Base-by-base conservation (phyloP, 75 land plant genomes). In the Pinus albicaulis region DNA sequence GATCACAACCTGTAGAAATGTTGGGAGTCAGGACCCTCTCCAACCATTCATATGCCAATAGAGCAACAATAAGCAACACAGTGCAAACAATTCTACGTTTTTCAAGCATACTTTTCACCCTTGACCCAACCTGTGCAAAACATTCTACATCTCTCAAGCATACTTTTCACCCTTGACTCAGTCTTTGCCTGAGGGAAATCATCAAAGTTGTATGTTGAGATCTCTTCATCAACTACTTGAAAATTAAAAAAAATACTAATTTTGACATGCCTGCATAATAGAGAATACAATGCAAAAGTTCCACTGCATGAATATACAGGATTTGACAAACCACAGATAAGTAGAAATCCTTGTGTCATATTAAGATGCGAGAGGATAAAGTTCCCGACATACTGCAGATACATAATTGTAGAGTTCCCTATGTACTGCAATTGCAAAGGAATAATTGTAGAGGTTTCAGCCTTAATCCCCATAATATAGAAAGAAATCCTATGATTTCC, bases 191-290 rank as follows among this genome's bases (percentile, higher is more conserved):
- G 10, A 17, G 25, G 16, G 24, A 77, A 56, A 22, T 48, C 71
- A 36, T 76, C 85, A n/a, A 81, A 83, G 48, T 82, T 91, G 65
- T 94, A 92, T 38, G 80, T 89, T 0, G 92, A 87, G n/a, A 94
- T 66, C 24, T 92, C 89, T 74, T 84, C 84, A 66, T 92, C 98
- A 13, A 86, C 87, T 0, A 85, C 69, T 75, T 89, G 91, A 55
- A 77, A 75, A 66, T 85, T 20, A 85, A 91, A 31, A 31, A 90
- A 62, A 26, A 82, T 80, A 56, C 87, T 80, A 34, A 93, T 68
- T n/a, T 89, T 78, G 31, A 86, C 88, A 75, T 92, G 90, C 31
- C 94, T 83, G 71, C 97, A 94, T 3, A 88, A 78, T n/a, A 88
- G 74, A 14, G 89, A 85, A 72, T 88, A 88, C 62, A 88, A 60